Evolutionary conservation across 2,329 filamentous ascomycete species (phyloP).

Genomic region (Emergomyces africanus): DNA sequence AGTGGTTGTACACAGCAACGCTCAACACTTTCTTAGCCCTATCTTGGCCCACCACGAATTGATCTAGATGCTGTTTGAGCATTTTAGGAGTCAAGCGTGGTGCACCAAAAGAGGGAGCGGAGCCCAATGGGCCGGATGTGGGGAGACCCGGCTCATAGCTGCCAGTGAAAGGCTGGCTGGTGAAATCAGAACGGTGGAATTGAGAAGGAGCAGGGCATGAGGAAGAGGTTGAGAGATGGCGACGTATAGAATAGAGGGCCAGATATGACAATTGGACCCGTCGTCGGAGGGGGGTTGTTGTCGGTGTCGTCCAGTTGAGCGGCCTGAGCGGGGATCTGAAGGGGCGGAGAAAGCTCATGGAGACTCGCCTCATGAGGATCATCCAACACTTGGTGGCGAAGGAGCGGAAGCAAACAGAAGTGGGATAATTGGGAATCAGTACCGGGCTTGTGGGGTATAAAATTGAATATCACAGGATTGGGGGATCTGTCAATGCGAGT

Average conservation of each 20-base stretch:
- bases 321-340: conserved; percentile 11
- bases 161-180: conserved; percentile 48
- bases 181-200: conserved; percentile 50
- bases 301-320: conserved; percentile 29
- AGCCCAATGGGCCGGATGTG: conserved; percentile 50
- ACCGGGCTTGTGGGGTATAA: not conserved
- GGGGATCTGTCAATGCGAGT: too few species aligned
- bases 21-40: conserved; percentile 84
- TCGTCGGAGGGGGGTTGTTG: conserved; percentile 17
- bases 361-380: not conserved
- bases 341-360: conserved; percentile 1
- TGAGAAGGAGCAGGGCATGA: conserved; percentile 31
- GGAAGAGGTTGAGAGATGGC: conserved; percentile 22
- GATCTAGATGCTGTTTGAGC: conserved; percentile 83
- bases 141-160: conserved; percentile 51
- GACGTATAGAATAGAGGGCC: conserved; percentile 20
- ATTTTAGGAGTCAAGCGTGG: conserved; percentile 47
- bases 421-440: not conserved
- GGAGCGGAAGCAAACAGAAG: not conserved
- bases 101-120: conserved; percentile 44
- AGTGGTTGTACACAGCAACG: conserved; percentile 92
- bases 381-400: not conserved
- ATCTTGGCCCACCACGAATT: conserved; percentile 93
- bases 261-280: conserved; percentile 31
- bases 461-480: not conserved